Conservation (phyloP, 176 grass and related monocot genomes). For the Triticum aestivum region IWGSC_CS_RefSeq_v2.1 NC_057797.1:590912562-590913061, state of each 20-base stretch:
- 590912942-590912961: neutral
- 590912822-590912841: neutral
- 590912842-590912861: neutral
- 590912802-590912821: neutral
- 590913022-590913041: neutral
- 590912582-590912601: neutral
- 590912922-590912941: neutral
- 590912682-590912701: constrained; percentile 36
- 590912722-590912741: constrained; percentile 41
- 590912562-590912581: neutral
- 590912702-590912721: constrained; percentile 30
- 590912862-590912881: neutral
- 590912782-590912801: constrained; percentile 49
- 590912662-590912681: constrained; percentile 13
- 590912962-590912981: neutral
- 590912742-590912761: constrained; percentile 5
- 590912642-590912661: neutral
- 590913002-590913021: neutral
- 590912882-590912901: neutral
- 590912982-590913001: neutral
- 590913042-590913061: neutral
- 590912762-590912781: constrained; percentile 50
- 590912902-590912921: neutral
- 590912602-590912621: neutral
- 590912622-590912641: constrained; percentile 12